phyloP scores from a whole-genome alignment of 2,329 filamentous ascomycete species.

The Sclerotinia glacialis region DNA sequence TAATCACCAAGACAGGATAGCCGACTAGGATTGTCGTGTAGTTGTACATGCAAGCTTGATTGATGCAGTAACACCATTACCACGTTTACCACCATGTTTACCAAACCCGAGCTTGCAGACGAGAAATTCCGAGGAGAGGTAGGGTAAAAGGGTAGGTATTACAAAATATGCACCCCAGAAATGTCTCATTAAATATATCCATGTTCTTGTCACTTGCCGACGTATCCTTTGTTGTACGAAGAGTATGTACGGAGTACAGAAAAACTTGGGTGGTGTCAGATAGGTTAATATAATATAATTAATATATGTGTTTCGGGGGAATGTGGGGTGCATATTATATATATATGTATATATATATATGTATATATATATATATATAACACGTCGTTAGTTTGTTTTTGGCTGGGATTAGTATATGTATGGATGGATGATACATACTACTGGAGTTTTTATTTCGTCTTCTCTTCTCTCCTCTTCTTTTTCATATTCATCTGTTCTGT shows the following conservation, averaged over 20 bases:
- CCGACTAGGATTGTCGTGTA: not conserved
- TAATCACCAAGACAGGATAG: not conserved
- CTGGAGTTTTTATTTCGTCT: not conserved
- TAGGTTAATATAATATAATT: too few relatives aligned
- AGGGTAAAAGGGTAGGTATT: not conserved
- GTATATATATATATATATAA: too few relatives aligned
- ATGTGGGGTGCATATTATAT: constrained; percentile 11
- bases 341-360: too few relatives aligned
- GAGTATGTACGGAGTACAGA: too few relatives aligned
- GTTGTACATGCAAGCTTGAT: not conserved
- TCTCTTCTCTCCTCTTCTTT: too few relatives aligned
- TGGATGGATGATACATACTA: too few relatives aligned
- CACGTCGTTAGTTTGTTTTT: not conserved
- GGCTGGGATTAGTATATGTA: not conserved
- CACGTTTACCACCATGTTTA: not conserved
- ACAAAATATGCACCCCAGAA: constrained; percentile 5
- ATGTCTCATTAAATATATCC: not conserved
- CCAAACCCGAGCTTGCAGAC: constrained; percentile 1
- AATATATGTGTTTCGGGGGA: not conserved
- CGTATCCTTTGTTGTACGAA: not conserved
- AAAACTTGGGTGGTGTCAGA: not conserved
- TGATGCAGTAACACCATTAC: not conserved
- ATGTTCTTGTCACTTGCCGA: not conserved
- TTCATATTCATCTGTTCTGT: not conserved
- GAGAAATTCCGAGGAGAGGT: not conserved